These are phyloP conservation scores for Epipyxis sp. DNA, from an alignment of 108 stramenopile genomes.

Conservation along the genomic window DNA sequence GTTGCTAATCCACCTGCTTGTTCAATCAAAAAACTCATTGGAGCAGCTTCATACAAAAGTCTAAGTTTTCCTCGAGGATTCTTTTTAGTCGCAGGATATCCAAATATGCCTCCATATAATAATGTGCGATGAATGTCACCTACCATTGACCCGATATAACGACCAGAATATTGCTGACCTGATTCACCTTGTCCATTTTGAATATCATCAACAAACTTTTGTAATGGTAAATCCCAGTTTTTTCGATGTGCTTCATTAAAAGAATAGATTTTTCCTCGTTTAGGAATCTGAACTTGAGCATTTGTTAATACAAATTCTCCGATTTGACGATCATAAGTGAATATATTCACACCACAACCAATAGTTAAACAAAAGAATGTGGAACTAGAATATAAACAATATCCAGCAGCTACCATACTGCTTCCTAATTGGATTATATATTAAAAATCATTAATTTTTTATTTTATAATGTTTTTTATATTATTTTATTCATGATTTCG, in stretches of 20 bases:
- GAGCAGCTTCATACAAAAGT: conserved; percentile 86
- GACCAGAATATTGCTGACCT: conserved; percentile 1
- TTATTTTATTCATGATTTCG: too few relatives aligned
- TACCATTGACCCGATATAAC: conserved; percentile 46
- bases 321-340: conserved; percentile 36
- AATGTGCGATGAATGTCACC: conserved; percentile 48
- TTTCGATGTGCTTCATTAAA: conserved; percentile 46
- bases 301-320: conserved; percentile 40
- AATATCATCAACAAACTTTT: conserved; percentile 41
- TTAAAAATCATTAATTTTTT: too few relatives aligned
- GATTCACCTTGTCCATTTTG: conserved; percentile 18
- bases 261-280: conserved; percentile 30
- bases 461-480: too few relatives aligned
- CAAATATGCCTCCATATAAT: conserved; percentile 45
- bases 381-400: conserved; percentile 46
- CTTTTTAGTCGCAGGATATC: conserved; percentile 36
- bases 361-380: conserved; percentile 45
- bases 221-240: conserved; percentile 36
- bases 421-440: background rate
- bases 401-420: conserved; percentile 36
- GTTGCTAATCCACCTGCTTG: conserved; percentile 68
- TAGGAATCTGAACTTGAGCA: conserved; percentile 38
- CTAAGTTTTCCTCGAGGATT: conserved; percentile 69
- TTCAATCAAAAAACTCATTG: conserved; percentile 78
- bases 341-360: conserved; percentile 42